Evolutionary conservation across 371 early-diverging fungal genomes (phyloP).

Genomic region (Rhizopus sp.): DNA sequence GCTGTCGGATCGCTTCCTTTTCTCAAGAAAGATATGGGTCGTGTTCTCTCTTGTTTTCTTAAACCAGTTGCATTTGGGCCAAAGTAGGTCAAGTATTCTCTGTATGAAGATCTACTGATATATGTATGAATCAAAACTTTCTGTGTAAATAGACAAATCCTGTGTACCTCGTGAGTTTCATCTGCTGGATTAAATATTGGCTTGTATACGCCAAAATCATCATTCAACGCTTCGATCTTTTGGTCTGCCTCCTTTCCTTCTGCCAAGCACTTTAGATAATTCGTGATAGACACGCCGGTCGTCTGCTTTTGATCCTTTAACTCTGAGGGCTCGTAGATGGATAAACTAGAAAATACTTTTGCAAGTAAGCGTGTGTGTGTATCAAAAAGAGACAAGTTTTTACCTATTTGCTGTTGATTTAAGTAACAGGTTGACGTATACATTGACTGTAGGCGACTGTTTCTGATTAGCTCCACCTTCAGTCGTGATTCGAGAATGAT

Average conservation of each 20-base stretch:
- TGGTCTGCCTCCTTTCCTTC: slow-evolving; percentile 36
- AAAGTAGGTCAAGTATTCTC: slow-evolving; percentile 36
- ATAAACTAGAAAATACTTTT: slow-evolving; percentile 7
- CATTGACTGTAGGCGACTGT: slow-evolving; percentile 49
- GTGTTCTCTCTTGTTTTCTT: slow-evolving; percentile 13
- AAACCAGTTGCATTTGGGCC: slow-evolving; percentile 46
- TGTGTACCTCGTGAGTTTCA: slow-evolving; percentile 15
- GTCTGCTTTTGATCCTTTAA: not conserved
- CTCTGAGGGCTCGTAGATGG: slow-evolving; percentile 4
- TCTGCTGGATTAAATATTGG: slow-evolving; percentile 5
- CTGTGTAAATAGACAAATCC: not conserved
- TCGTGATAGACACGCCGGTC: too few relatives aligned
- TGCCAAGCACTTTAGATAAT: slow-evolving; percentile 21
- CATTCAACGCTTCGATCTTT: slow-evolving; percentile 23
- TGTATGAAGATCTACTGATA: slow-evolving; percentile 32
- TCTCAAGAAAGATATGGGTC: slow-evolving; percentile 25
- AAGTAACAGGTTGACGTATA: slow-evolving; percentile 40
- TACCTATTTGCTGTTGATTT: slow-evolving; percentile 32
- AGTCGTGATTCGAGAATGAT: slow-evolving; percentile 10
- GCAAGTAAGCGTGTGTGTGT: not conserved
- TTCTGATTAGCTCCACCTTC: slow-evolving; percentile 29
- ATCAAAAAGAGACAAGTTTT: not conserved
- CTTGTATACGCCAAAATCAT: slow-evolving; percentile 21
- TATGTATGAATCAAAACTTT: not conserved
- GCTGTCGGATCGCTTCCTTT: not conserved